Evolutionary conservation across 208 protist genomes (phyloP), one percentile per base, ranked within the genome.

Genomic region (Leishmania gerbilli): DNA sequence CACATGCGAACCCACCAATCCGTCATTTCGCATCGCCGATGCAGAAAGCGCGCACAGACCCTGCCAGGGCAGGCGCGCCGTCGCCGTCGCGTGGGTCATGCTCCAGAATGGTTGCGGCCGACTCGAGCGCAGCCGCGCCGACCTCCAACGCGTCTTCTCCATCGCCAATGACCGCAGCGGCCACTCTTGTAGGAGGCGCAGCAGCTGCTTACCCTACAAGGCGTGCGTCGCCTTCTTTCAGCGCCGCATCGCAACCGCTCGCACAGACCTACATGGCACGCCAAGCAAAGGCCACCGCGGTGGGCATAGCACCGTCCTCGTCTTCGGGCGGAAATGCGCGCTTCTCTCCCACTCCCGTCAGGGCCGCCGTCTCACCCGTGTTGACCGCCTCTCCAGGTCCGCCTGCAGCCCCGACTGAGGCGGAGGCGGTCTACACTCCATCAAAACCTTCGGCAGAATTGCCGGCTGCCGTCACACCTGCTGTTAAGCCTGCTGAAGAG

Each of bases 221-320:
- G 56, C 42, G 27, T 21, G 37, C 51, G 60, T 31, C 51, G 2
- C n/a, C 24, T 71, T 47, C 7, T 17, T n/a, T 11, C 17, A 45
- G 74, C 5, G 19, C 55, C 15, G 45, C 62, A 27, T 55, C 75
- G 37, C 71, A 71, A 40, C 76, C 67, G 19, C 47, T 77, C 45
- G 55, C 64, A 56, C 76, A 79, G 49, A 84, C 67, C 47, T 76
- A 80, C 42, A 9, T 77, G 5, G 56, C 68, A 34, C 81, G 76
- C 7, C 75, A 77, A 34, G 65, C 47, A 2, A 77, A 72, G 13
- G 6, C 74, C 11, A 45, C 65, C 1, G 8, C 21, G 4, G 37
- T 53, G 31, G 74, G 53, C n/a, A 45, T 71, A 21, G 69, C 58
- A 13, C 65, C 76, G 40, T 37, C 76, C 0, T 65, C 74, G 21